These are phyloP conservation scores for Zhuliangozyma blackwelliae DNA, from an alignment of 1,139 yeast genomes.

Conservation along the genomic window DNA sequence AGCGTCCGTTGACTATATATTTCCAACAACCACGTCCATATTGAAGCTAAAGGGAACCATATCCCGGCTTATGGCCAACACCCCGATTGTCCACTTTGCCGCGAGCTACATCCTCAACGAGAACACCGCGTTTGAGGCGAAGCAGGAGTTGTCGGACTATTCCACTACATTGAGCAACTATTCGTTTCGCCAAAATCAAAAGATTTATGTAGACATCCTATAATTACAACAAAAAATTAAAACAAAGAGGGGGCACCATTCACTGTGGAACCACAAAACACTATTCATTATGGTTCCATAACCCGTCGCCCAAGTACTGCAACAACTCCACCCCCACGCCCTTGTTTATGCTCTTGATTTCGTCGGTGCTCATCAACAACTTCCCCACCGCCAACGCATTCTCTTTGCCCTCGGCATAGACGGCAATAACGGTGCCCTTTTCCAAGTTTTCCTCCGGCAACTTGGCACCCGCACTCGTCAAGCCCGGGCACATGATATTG, in stretches of 20 bases:
- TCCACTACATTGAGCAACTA: constrained; percentile 32
- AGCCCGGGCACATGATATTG: constrained; percentile 95
- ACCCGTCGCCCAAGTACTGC: constrained; percentile 86
- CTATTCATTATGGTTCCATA: constrained; percentile 57
- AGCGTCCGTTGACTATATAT: constrained; percentile 1
- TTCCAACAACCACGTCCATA: constrained; percentile 16
- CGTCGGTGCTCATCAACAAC: constrained; percentile 83
- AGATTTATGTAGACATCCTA: constrained; percentile 7
- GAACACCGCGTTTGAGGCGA: constrained; percentile 6
- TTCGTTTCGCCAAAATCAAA: constrained; percentile 24
- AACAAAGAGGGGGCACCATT: too few species aligned
- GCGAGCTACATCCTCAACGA: constrained; percentile 17
- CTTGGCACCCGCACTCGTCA: constrained; percentile 84
- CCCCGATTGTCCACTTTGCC: constrained; percentile 16
- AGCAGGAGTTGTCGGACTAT: constrained; percentile 26
- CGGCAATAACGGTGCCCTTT: constrained; percentile 67
- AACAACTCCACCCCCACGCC: constrained; percentile 87
- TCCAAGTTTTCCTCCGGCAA: constrained; percentile 70
- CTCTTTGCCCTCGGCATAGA: constrained; percentile 92
- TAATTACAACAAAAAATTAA: too few species aligned
- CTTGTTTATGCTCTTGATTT: constrained; percentile 76
- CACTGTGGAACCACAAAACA: too few species aligned
- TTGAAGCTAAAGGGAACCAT: constrained; percentile 25
- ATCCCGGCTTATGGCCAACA: constrained; percentile 10
- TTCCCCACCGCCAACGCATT: constrained; percentile 87